Evolutionary conservation across 2,329 filamentous ascomycete genomes (phyloP).

Genomic region (Pyricularia sp.): DNA sequence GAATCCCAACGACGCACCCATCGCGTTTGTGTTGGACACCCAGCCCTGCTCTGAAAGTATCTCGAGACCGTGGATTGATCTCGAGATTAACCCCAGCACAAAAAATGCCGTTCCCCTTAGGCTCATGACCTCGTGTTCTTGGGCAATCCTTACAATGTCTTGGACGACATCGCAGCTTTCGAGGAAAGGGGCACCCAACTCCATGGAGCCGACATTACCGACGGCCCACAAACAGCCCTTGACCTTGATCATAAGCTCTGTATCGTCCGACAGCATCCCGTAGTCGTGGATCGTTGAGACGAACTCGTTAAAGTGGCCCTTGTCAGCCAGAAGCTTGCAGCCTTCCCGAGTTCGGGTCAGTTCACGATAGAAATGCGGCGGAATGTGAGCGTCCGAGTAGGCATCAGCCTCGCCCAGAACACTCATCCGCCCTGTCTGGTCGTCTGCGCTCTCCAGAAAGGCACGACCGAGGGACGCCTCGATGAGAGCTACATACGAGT

Average conservation of each 20-base stretch:
- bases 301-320: slow-evolving; percentile 95
- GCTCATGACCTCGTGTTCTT: slow-evolving; percentile 81
- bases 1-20: slow-evolving; percentile 77
- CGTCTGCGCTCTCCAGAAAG: slow-evolving; percentile 48
- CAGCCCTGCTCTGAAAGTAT: slow-evolving; percentile 85
- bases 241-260: slow-evolving; percentile 81
- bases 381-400: slow-evolving; percentile 57
- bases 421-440: slow-evolving; percentile 42
- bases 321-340: slow-evolving; percentile 79
- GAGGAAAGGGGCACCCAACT: slow-evolving; percentile 87
- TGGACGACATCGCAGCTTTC: slow-evolving; percentile 84
- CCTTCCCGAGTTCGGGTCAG: slow-evolving; percentile 88
- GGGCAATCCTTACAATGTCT: slow-evolving; percentile 80
- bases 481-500: slow-evolving; percentile 88
- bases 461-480: slow-evolving; percentile 82
- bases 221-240: slow-evolving; percentile 98
- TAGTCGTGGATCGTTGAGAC: slow-evolving; percentile 80
- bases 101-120: slow-evolving; percentile 95
- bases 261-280: slow-evolving; percentile 74
- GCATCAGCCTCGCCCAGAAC: slow-evolving; percentile 46
- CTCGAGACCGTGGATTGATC: slow-evolving; percentile 84
- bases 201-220: slow-evolving; percentile 97
- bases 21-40: slow-evolving; percentile 80
- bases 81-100: slow-evolving; percentile 83
- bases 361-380: slow-evolving; percentile 97